Evolutionary conservation across 1,284 basidiomycete species (phyloP).

Genomic region (Ceratobasidium sp.): DNA sequence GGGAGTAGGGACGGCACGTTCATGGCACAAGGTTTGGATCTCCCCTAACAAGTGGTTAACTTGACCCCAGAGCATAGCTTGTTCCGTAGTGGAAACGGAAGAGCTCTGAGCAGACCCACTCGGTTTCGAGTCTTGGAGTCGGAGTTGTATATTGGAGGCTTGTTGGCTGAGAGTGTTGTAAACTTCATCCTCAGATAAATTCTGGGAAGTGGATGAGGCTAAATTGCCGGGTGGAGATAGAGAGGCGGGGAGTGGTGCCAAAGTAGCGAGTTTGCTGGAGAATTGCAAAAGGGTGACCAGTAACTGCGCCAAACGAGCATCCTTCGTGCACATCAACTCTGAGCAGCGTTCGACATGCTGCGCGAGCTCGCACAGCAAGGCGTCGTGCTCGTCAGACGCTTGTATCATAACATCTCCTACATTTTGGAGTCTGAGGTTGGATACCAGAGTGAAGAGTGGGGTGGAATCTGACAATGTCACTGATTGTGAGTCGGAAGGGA

Average conservation of each 20-base stretch:
- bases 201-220: conserved; percentile 9
- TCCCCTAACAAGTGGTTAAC: conserved; percentile 75
- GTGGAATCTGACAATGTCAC: conserved; percentile 52
- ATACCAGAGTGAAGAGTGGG: conserved; percentile 66
- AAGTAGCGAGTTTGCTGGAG: conserved; percentile 62
- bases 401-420: conserved; percentile 55
- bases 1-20: conserved; percentile 53
- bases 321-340: conserved; percentile 55
- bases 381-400: conserved; percentile 55
- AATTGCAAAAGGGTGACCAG: conserved; percentile 70
- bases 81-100: conserved; percentile 64
- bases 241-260: conserved; percentile 47
- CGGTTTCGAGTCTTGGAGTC: conserved; percentile 52
- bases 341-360: conserved; percentile 58
- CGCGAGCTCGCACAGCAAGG: conserved; percentile 67
- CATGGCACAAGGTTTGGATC: conserved; percentile 67
- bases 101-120: conserved; percentile 47
- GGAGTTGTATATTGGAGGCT: conserved; percentile 67
- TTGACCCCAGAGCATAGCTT: conserved; percentile 70
- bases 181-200: conserved; percentile 49
- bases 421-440: conserved; percentile 60
- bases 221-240: conserved; percentile 40
- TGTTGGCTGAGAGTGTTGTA: conserved; percentile 69
- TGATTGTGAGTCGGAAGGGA: conserved; percentile 51
- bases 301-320: conserved; percentile 65